phyloP scores from a whole-genome alignment of 345 rosid genomes.

The Euphorbia tirucalli region DNA sequence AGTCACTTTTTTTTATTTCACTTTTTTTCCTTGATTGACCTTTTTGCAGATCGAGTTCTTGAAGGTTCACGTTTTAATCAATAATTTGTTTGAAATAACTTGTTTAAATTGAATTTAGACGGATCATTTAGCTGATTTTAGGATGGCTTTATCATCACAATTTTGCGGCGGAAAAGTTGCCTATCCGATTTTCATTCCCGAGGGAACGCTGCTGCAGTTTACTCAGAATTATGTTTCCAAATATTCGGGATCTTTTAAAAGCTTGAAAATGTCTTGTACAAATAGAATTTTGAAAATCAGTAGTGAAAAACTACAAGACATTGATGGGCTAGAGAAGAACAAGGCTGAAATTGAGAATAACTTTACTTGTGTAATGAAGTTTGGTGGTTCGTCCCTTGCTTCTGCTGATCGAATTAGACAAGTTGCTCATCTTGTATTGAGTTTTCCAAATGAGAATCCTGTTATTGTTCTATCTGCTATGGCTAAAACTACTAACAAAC shows the following conservation, averaged over 20 bases:
- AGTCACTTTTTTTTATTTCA: too few relatives aligned
- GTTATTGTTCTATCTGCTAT: slow-evolving; percentile 91
- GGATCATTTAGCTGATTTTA: too few relatives aligned
- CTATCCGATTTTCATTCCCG: background rate
- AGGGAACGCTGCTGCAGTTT: background rate
- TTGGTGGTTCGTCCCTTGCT: slow-evolving; percentile 95
- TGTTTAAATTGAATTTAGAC: too few relatives aligned
- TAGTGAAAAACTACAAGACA: slow-evolving; percentile 47
- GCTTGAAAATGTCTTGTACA: slow-evolving; percentile 12
- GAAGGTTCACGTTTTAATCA: too few relatives aligned
- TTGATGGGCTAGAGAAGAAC: too few relatives aligned
- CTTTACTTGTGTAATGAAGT: slow-evolving; percentile 81
- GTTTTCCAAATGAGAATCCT: slow-evolving; percentile 77
- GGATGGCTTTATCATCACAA: too few relatives aligned
- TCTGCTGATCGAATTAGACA: slow-evolving; percentile 83
- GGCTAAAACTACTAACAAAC: slow-evolving; percentile 96
- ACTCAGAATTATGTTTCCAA: too few relatives aligned
- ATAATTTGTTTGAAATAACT: too few relatives aligned
- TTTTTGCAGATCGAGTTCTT: too few relatives aligned
- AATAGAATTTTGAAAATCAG: slow-evolving; percentile 30
- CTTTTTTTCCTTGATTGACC: too few relatives aligned
- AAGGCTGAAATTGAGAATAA: too few relatives aligned
- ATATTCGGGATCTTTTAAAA: too few relatives aligned
- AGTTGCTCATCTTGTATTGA: slow-evolving; percentile 72
- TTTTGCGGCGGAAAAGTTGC: slow-evolving; percentile 14